Percentiles rank a stretch among this genome's conserved stretches.
Evolutionary conservation across 345 rosid genomes (phyloP).

Genomic region (Dipteronia dyeriana): DNA sequence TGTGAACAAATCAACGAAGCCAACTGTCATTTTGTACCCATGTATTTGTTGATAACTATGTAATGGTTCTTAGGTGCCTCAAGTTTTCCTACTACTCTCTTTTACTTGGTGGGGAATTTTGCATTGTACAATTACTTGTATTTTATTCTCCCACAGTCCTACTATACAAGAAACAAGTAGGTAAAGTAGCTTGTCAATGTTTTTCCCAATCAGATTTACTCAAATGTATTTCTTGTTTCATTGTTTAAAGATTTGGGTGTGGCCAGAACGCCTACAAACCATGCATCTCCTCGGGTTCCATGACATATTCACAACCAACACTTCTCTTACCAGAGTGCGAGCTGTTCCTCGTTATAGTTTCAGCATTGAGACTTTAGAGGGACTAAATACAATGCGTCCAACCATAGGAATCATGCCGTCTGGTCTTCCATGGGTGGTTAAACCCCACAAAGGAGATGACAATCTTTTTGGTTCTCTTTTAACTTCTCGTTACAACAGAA

Average conservation of each 20-base stretch:
- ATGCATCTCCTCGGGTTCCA: slow-evolving; percentile 77
- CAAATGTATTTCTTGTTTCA: slow-evolving; percentile 17
- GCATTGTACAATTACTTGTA: not conserved
- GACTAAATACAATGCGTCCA: slow-evolving; percentile 56
- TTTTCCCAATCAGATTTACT: not conserved
- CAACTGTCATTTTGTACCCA: slow-evolving; percentile 4
- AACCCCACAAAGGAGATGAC: slow-evolving; percentile 38
- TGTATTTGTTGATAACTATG: not conserved
- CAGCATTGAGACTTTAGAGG: slow-evolving; percentile 66
- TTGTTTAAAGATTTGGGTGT: slow-evolving; percentile 73
- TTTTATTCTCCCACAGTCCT: not conserved
- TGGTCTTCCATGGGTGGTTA: slow-evolving; percentile 75
- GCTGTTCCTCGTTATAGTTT: slow-evolving; percentile 88
- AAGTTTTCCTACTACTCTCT: not conserved
- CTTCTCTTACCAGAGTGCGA: slow-evolving; percentile 69
- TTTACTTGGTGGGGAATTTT: not conserved
- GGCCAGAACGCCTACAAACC: slow-evolving; percentile 86
- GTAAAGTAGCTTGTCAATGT: not conserved
- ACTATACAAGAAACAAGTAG: not conserved
- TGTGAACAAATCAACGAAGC: not conserved
- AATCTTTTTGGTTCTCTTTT: slow-evolving; percentile 45
- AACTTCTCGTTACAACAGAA: slow-evolving; percentile 27
- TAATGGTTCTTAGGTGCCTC: not conserved
- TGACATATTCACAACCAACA: slow-evolving; percentile 69
- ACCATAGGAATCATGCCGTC: slow-evolving; percentile 89